Evolutionary conservation across 768 basidiomycete genomes (phyloP).

Genomic region (Tephrocybe rancida): DNA sequence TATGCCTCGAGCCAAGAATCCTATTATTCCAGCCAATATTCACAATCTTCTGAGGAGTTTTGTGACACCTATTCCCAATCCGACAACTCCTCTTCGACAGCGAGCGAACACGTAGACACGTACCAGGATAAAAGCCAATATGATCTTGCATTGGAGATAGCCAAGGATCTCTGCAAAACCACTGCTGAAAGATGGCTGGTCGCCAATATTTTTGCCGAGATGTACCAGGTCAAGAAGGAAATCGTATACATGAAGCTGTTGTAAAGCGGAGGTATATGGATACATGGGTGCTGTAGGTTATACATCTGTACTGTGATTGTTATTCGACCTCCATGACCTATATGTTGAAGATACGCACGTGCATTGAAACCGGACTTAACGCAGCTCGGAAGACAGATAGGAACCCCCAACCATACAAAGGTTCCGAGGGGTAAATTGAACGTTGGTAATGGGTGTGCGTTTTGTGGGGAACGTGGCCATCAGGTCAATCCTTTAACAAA

Average conservation of each 20-base stretch:
- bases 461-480: conserved; percentile 94
- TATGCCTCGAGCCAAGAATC: background rate
- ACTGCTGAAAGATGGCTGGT: background rate
- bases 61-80: background rate
- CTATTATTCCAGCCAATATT: background rate
- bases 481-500: conserved; percentile 69
- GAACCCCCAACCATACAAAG: conserved; percentile 87
- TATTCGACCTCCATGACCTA: background rate
- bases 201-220: background rate
- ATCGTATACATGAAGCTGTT: background rate
- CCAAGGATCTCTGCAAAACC: background rate
- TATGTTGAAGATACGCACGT: background rate
- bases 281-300: conserved; percentile 1
- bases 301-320: background rate
- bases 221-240: background rate
- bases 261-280: background rate
- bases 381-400: conserved; percentile 61
- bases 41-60: background rate
- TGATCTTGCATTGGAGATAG: background rate
- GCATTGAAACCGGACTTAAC: conserved; percentile 27
- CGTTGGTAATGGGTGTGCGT: conserved; percentile 88
- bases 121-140: background rate
- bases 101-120: too few species aligned
- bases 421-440: conserved; percentile 95
- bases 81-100: background rate